phyloP scores from a whole-genome alignment of 2,329 filamentous ascomycete species.

The Coniochaeta prunicola region DNA sequence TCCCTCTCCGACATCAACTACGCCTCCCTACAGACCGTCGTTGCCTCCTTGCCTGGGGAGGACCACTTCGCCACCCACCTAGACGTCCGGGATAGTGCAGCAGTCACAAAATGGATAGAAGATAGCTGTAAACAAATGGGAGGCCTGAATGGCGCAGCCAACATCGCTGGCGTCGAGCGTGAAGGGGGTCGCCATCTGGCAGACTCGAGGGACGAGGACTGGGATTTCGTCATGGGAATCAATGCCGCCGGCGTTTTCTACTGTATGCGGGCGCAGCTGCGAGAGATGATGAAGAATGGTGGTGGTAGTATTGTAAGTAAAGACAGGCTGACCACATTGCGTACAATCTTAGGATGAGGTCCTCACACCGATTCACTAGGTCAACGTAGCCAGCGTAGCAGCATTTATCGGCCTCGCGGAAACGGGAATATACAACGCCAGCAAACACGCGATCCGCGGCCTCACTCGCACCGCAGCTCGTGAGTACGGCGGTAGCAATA shows the following conservation, averaged over 20 bases:
- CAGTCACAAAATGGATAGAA: background rate
- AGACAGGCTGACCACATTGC: no score
- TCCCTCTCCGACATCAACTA: conserved; percentile 32
- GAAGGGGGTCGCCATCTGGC: background rate
- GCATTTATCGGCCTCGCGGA: background rate
- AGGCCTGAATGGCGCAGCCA: background rate
- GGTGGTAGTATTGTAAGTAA: background rate
- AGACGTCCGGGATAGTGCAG: background rate
- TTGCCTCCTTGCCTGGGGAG: background rate
- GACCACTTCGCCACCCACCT: background rate
- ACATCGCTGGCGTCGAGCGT: background rate
- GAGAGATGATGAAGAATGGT: background rate
- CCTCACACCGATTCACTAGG: background rate
- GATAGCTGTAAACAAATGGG: background rate
- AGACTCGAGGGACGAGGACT: background rate
- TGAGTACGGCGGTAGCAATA: background rate
- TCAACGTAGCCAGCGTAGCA: background rate
- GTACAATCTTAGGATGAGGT: no score
- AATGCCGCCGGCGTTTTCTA: background rate
- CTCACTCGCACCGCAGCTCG: background rate
- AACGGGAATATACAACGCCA: background rate
- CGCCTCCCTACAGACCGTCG: background rate
- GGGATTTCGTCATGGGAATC: background rate
- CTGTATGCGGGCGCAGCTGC: background rate
- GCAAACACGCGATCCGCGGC: background rate